Evolutionary conservation across 768 basidiomycete species (phyloP), one percentile per base, ranked within the genome.

Genomic region (Russula foetens): DNA sequence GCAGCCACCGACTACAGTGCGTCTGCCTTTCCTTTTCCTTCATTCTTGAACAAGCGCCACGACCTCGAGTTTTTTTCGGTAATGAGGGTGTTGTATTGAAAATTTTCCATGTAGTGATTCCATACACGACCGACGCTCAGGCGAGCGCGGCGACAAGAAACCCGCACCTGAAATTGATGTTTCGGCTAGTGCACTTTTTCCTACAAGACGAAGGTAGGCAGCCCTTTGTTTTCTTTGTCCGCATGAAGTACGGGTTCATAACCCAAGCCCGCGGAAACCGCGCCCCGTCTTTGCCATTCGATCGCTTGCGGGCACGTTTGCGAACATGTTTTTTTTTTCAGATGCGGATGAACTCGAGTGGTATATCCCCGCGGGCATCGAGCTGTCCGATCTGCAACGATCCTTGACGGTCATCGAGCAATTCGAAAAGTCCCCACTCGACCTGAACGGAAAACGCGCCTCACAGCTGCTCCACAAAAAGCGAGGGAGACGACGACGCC

Each of bases 341-440:
- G 88, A 81, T 66, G 80, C 79, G 29, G 83, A 86, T 29, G 89
- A 90, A 68, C 74, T 86, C 31, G 83, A 92, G 70, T 98, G 94
- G 93, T 85, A 83, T 63, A 79, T 97, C 52, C 93, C 95, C 31
- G 80, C 84, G 9, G 72, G 76, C n/a, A 77, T 92, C 56, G 69
- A 80, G 19, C 88, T 90, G 0, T 73, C 81, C 7, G 82, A 88
- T 52, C 75, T 98, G 38, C 79, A 84, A 70, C 78, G 81, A 53
- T 85, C 81, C 52, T 74, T 89, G 67, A 81, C 80, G 54, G 84
- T 94, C 64, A 88, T 98, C 73, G 79, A 85, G 68, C 86, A 91
- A 70, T 98, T 85, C 77, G 79, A 98, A 61, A 77, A 80, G 70
- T 80, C 77, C 31, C 97, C 97, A 1, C 79, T 96, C 66, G 84